Percentiles rank a stretch among this genome's conserved stretches.
Conservation (phyloP, 148 eudicot species). For the Polygonum aviculare region DNA sequence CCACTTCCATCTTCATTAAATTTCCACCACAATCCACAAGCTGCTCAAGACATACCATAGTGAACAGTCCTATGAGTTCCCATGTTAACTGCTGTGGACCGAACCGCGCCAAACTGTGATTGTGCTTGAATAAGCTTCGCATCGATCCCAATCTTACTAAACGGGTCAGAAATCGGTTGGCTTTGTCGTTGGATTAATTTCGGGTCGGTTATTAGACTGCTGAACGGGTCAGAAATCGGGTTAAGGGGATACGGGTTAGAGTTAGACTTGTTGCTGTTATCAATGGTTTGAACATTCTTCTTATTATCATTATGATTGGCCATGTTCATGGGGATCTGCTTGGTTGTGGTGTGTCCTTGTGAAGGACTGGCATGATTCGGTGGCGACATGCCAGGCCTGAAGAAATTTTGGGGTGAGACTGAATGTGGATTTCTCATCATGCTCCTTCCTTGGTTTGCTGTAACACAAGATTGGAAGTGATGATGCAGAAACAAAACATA, state of each 20-base stretch:
- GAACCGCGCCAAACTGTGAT: background rate
- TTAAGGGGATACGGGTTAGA: conserved; percentile 1
- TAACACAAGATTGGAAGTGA: conserved; percentile 2
- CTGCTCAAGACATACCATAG: conserved; percentile 8
- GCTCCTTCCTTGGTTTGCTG: conserved; percentile 40
- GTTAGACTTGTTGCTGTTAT: conserved; percentile 5
- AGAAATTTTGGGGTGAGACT: conserved; percentile 35
- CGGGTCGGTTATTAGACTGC: background rate
- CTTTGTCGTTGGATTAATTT: background rate
- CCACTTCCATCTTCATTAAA: background rate
- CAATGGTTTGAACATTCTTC: background rate
- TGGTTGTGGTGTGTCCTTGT: background rate
- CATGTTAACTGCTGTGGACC: conserved; percentile 7
- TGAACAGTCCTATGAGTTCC: conserved; percentile 3
- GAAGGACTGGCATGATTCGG: background rate
- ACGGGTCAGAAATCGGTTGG: background rate
- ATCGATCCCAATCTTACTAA: background rate
- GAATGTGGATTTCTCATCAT: conserved; percentile 22
- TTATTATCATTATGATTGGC: background rate
- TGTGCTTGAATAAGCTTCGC: conserved; percentile 7
- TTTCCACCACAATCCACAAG: background rate
- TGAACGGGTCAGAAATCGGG: background rate
- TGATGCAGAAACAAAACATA: background rate
- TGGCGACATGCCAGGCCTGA: conserved; percentile 18
- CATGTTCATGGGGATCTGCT: conserved; percentile 9